Percentiles rank a stretch among this genome's conserved stretches.
Evolutionary conservation across 352 stramenopile genomes (phyloP).

Genomic region (Globisporangium camurandrum): DNA sequence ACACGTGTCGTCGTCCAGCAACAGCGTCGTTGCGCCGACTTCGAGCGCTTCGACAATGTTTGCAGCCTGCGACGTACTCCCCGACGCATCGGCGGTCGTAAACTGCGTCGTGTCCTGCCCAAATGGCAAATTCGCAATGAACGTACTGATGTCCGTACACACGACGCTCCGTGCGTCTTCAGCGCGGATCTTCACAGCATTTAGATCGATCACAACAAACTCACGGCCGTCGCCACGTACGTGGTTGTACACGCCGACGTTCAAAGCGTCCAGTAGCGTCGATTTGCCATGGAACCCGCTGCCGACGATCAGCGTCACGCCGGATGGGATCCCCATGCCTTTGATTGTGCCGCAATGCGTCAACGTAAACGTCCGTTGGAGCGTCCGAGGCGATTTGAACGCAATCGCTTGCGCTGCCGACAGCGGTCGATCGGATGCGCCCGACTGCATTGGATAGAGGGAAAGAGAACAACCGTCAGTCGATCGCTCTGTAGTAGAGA

Average conservation of each 20-base stretch:
- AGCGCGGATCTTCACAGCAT: slow-evolving; percentile 92
- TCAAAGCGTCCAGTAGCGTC: slow-evolving; percentile 91
- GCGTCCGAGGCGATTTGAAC: slow-evolving; percentile 82
- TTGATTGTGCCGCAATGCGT: slow-evolving; percentile 77
- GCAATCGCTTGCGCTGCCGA: slow-evolving; percentile 33
- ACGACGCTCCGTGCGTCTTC: slow-evolving; percentile 92
- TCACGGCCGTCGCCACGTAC: slow-evolving; percentile 92
- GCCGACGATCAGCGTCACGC: slow-evolving; percentile 94
- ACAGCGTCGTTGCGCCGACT: slow-evolving; percentile 86
- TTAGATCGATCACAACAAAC: slow-evolving; percentile 86
- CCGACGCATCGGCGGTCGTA: slow-evolving; percentile 90
- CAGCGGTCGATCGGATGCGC: slow-evolving; percentile 52
- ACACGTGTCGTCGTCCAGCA: slow-evolving; percentile 97
- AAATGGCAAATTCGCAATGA: slow-evolving; percentile 97
- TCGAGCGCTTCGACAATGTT: slow-evolving; percentile 94
- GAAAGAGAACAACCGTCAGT: neutral
- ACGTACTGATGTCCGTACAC: slow-evolving; percentile 90
- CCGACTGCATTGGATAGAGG: slow-evolving; percentile 19
- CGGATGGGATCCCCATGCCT: slow-evolving; percentile 92
- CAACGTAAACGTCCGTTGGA: slow-evolving; percentile 83
- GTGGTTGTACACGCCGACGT: slow-evolving; percentile 95
- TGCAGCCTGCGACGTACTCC: slow-evolving; percentile 94
- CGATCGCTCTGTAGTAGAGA: neutral
- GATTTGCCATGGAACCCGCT: slow-evolving; percentile 98
- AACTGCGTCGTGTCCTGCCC: slow-evolving; percentile 91